These are phyloP conservation scores for Colletotrichum lupini DNA, from an alignment of 2,329 filamentous ascomycete species.

Conservation along the genomic window DNA sequence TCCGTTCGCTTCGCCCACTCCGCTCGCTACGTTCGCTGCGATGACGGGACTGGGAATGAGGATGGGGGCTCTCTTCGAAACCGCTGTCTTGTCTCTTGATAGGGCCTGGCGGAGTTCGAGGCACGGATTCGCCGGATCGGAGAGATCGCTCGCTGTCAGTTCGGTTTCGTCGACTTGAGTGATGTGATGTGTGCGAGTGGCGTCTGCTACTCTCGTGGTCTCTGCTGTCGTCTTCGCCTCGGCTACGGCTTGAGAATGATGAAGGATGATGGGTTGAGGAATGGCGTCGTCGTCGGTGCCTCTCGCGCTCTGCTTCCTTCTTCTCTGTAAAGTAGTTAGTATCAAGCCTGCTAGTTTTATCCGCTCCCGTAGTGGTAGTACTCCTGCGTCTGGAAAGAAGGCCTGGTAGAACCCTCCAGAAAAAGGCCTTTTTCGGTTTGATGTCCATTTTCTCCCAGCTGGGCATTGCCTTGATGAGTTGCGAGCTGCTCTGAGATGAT, in stretches of 20 bases:
- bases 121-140: constrained; percentile 45
- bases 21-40: constrained; percentile 45
- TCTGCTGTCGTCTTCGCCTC: constrained; percentile 42
- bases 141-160: constrained; percentile 49
- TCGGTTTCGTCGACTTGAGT: constrained; percentile 45
- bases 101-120: constrained; percentile 49
- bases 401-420: constrained; percentile 44
- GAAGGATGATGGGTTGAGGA: constrained; percentile 49
- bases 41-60: constrained; percentile 11
- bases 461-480: constrained; percentile 41
- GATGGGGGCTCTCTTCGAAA: constrained; percentile 52
- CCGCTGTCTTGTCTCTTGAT: constrained; percentile 59
- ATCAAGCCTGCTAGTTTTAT: constrained; percentile 57
- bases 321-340: constrained; percentile 69
- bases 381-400: constrained; percentile 42
- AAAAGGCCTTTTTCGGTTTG: constrained; percentile 43
- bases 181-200: constrained; percentile 37
- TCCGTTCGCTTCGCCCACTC: constrained; percentile 19
- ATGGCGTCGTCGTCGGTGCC: constrained; percentile 54
- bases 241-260: constrained; percentile 47
- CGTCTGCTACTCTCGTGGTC: constrained; percentile 42
- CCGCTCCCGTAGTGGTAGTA: constrained; percentile 47
- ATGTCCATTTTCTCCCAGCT: constrained; percentile 42
- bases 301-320: constrained; percentile 60
- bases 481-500: constrained; percentile 31